Conservation (phyloP, 805 yeast genomes). For the Wickerhamomyces bovis region DNA sequence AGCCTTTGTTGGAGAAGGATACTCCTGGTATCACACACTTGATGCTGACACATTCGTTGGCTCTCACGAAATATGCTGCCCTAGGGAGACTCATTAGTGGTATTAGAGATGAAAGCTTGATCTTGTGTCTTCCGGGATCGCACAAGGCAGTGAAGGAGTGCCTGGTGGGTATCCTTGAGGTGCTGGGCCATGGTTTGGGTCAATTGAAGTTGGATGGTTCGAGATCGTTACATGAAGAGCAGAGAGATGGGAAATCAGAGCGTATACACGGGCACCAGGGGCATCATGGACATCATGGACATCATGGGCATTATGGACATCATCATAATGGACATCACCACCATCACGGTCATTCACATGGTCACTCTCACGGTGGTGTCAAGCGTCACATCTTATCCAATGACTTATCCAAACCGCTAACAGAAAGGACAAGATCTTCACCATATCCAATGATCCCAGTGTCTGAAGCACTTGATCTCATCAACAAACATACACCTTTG, state of each 20-base stretch:
- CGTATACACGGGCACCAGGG: background rate
- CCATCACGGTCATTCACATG: slow-evolving; percentile 8
- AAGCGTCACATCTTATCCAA: slow-evolving; percentile 34
- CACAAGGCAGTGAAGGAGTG: slow-evolving; percentile 44
- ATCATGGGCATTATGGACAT: slow-evolving; percentile 10
- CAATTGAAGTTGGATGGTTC: slow-evolving; percentile 32
- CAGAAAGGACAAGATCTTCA: slow-evolving; percentile 37
- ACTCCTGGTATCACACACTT: slow-evolving; percentile 47
- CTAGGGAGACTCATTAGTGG: slow-evolving; percentile 49
- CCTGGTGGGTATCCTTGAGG: slow-evolving; percentile 30
- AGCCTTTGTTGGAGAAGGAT: slow-evolving; percentile 33
- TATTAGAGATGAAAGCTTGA: slow-evolving; percentile 28
- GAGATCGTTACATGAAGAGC: slow-evolving; percentile 32
- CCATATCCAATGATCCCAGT: slow-evolving; percentile 44
- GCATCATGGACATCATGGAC: too few relatives aligned
- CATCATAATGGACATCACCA: slow-evolving; percentile 3
- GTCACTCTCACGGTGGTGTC: slow-evolving; percentile 23
- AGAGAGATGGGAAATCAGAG: slow-evolving; percentile 9
- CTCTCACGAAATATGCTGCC: slow-evolving; percentile 42
- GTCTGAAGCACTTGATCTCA: slow-evolving; percentile 31
- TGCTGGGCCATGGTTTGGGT: slow-evolving; percentile 38
- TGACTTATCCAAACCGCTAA: slow-evolving; percentile 32
- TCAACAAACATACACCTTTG: slow-evolving; percentile 29
- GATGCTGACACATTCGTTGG: slow-evolving; percentile 38
- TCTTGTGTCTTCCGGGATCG: slow-evolving; percentile 48